Evolutionary conservation across 164 flowering plant species (phyloP).

Genomic region (Magnolia changhungtana): DNA sequence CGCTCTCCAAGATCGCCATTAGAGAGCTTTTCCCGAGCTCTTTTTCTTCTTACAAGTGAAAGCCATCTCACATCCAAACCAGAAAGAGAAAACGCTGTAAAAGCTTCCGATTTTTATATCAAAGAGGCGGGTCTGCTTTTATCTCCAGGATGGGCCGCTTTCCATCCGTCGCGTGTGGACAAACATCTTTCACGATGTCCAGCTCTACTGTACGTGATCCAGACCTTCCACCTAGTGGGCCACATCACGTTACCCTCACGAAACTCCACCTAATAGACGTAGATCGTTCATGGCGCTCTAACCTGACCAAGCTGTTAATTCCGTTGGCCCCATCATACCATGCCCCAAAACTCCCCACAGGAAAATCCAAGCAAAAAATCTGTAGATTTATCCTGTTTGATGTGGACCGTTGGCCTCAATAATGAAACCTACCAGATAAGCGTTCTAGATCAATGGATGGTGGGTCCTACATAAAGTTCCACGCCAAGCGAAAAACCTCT

Average conservation of each 20-base stretch:
- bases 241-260: background rate
- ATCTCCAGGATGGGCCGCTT: background rate
- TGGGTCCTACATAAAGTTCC: too few relatives aligned
- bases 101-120: background rate
- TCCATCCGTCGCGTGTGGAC: background rate
- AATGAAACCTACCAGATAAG: too few relatives aligned
- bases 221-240: background rate
- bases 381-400: too few relatives aligned
- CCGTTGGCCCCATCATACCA: background rate
- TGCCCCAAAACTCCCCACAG: background rate
- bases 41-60: background rate
- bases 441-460: too few relatives aligned
- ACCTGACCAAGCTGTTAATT: background rate
- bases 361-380: background rate
- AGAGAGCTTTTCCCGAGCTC: constrained; percentile 18
- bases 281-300: background rate
- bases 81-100: background rate
- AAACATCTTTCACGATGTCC: background rate
- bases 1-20: constrained; percentile 19
- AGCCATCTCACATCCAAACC: constrained; percentile 6
- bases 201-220: background rate
- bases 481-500: too few relatives aligned
- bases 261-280: background rate
- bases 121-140: background rate
- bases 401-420: too few relatives aligned